phyloP scores from a whole-genome alignment of 257 asterid species.

The Nicotiana sylvestris region DNA sequence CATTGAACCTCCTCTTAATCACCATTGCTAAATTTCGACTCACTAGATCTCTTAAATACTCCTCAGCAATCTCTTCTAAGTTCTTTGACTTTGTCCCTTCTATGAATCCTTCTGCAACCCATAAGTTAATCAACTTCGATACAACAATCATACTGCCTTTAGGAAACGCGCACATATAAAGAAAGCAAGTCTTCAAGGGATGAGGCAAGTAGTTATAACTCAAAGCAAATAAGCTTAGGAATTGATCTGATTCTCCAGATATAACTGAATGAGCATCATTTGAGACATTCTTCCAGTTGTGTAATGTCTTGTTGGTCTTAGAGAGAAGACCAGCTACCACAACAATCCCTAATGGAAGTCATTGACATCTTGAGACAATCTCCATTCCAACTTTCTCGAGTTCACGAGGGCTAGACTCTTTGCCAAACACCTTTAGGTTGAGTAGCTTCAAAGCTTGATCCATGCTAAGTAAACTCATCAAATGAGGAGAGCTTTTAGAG shows the following conservation, averaged over 20 bases:
- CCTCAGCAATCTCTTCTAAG: background rate
- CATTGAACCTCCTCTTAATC: background rate
- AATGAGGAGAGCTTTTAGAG: no score
- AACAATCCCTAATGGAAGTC: background rate
- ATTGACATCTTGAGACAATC: no score
- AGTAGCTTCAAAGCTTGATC: no score
- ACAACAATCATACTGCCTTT: background rate
- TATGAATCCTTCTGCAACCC: background rate
- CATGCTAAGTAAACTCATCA: no score
- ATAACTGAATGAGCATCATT: background rate
- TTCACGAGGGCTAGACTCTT: no score
- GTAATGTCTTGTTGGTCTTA: background rate
- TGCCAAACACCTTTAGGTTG: no score
- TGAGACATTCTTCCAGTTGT: background rate
- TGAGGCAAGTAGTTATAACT: no score
- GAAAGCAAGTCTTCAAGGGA: background rate
- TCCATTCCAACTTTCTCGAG: no score
- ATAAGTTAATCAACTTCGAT: no score
- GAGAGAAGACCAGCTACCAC: background rate
- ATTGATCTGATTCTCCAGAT: background rate
- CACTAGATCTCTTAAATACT: background rate
- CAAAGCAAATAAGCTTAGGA: background rate
- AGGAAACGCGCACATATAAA: background rate
- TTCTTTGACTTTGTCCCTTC: background rate
- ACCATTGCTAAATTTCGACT: background rate